phyloP scores from a whole-genome alignment of 2,329 filamentous ascomycete genomes.

The Colletotrichum horii region DNA sequence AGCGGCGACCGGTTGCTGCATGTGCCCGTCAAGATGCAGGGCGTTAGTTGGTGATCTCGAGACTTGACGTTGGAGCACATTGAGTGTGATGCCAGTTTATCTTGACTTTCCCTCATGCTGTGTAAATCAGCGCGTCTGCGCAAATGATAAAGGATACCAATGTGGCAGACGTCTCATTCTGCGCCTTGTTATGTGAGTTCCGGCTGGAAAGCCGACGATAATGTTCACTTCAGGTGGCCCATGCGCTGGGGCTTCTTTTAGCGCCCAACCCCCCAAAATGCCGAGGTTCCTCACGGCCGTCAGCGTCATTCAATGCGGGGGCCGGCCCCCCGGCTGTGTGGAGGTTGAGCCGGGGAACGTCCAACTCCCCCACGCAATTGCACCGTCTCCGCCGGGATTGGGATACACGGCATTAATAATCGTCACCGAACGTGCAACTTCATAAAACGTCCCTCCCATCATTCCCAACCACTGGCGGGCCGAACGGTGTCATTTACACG shows the following conservation, averaged over 20 bases:
- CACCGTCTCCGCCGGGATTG: neutral
- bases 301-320: constrained; percentile 15
- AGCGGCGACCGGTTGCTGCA: constrained; percentile 38
- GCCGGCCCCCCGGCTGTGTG: constrained; percentile 2
- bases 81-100: neutral
- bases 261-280: neutral
- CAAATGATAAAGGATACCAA: neutral
- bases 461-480: neutral
- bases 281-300: constrained; percentile 14
- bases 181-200: neutral
- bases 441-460: neutral
- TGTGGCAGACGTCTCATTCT: neutral
- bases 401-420: neutral
- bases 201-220: neutral
- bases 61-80: neutral
- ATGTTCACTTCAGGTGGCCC: neutral
- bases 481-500: neutral
- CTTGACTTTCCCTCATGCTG: neutral
- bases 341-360: constrained; percentile 3
- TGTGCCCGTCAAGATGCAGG: constrained; percentile 35
- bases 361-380: neutral
- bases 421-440: neutral
- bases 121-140: neutral
- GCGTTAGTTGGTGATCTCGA: constrained; percentile 55
- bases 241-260: neutral